Evolutionary conservation across 345 rosid species (phyloP).

Genomic region (Streptanthus diversifolius): DNA sequence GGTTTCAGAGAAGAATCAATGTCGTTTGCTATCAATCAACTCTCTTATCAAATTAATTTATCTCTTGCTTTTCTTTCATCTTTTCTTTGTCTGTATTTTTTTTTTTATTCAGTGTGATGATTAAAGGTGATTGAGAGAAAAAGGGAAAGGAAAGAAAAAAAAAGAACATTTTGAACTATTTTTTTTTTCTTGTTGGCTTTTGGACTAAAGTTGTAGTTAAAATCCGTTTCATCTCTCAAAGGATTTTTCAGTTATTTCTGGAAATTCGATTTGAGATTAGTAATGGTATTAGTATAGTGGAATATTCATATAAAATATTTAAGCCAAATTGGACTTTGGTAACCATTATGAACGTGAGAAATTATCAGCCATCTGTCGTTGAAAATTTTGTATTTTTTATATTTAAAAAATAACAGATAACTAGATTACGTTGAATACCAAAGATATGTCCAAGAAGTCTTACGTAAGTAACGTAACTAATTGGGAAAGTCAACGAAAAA

Average conservation of each 20-base stretch:
- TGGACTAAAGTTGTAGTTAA: constrained; percentile 19
- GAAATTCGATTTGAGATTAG: constrained; percentile 11
- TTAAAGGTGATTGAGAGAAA: constrained; percentile 17
- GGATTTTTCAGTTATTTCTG: not conserved
- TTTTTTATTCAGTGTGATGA: constrained; percentile 10
- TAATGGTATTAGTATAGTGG: not conserved
- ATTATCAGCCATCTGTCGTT: not conserved
- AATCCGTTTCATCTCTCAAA: not conserved
- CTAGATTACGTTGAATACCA: constrained; percentile 1
- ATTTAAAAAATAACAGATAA: not conserved
- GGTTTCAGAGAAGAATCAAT: not conserved
- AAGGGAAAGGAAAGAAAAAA: not conserved
- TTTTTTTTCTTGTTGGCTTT: constrained; percentile 1
- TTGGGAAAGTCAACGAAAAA: constrained; percentile 3
- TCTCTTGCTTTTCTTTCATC: not conserved
- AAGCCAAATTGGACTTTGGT: constrained; percentile 1
- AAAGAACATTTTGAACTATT: not conserved
- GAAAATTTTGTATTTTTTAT: not conserved
- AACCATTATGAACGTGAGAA: constrained; percentile 11
- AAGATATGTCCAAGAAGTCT: constrained; percentile 5
- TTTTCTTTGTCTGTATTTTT: not conserved
- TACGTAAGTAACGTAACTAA: not conserved
- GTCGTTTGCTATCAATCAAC: constrained; percentile 11
- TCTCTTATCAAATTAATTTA: constrained; percentile 10
- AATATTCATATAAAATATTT: not conserved